Evolutionary conservation across 768 basidiomycete species (phyloP).

Genomic region (Strobilomyces echinocephalus): DNA sequence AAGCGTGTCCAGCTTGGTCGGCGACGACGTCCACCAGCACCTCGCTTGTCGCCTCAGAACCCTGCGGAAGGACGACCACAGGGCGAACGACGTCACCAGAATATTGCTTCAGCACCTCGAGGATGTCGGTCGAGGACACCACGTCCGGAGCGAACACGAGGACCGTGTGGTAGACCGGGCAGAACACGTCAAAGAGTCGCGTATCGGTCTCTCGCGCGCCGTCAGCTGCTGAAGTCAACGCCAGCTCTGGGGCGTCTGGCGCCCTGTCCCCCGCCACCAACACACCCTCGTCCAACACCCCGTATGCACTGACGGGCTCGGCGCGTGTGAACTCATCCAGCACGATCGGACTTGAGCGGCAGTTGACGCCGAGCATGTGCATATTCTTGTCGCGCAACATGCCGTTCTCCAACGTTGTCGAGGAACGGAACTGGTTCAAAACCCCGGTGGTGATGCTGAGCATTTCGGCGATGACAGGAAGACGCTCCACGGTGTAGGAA

Average conservation of each 20-base stretch:
- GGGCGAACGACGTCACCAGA: conserved; percentile 4
- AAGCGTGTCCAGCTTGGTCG: conserved; percentile 32
- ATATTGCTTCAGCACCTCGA: conserved; percentile 5
- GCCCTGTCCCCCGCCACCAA: conserved; percentile 43
- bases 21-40: conserved; percentile 6
- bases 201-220: conserved; percentile 1
- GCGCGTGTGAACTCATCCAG: too few species aligned
- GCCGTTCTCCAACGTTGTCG: background rate
- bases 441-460: conserved; percentile 36
- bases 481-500: conserved; percentile 41
- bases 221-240: conserved; percentile 15
- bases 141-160: background rate
- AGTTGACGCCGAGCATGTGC: conserved; percentile 34
- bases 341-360: conserved; percentile 7
- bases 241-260: conserved; percentile 38
- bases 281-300: conserved; percentile 19
- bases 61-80: conserved; percentile 15
- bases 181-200: conserved; percentile 25
- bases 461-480: conserved; percentile 44
- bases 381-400: conserved; percentile 5
- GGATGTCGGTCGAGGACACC: conserved; percentile 2
- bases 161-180: conserved; percentile 18
- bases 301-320: too few species aligned
- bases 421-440: background rate
- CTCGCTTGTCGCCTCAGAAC: background rate